Evolutionary conservation across 257 asterid species (phyloP).

Genomic region (Nicotiana paniculata): DNA sequence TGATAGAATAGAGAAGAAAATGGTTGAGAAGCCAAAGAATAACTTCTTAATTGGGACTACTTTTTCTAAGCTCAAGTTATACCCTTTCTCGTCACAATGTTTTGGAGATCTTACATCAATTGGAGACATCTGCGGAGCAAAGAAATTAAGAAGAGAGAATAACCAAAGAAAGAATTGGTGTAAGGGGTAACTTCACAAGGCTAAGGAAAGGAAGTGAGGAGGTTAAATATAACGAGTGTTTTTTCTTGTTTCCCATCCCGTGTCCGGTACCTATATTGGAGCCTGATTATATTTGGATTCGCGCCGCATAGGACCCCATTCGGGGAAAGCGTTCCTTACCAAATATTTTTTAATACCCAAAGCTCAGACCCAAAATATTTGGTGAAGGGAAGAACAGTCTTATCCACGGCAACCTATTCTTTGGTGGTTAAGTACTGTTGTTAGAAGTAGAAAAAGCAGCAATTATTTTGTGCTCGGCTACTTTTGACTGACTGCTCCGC

Average conservation of each 20-base stretch:
- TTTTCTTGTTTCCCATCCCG: too few relatives aligned
- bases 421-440: not conserved
- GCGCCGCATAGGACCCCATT: too few relatives aligned
- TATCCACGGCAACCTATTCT: too few relatives aligned
- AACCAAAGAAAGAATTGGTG: not conserved
- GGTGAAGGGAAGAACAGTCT: too few relatives aligned
- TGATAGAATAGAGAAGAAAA: constrained; percentile 53
- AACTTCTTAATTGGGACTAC: constrained; percentile 47
- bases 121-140: constrained; percentile 55
- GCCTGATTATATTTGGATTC: too few relatives aligned
- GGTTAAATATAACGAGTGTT: constrained; percentile 19
- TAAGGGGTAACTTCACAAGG: constrained; percentile 11
- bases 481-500: constrained; percentile 38
- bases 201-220: constrained; percentile 20
- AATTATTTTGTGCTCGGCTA: constrained; percentile 28
- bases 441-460: constrained; percentile 23
- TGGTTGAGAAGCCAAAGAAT: constrained; percentile 39
- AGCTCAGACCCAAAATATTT: too few relatives aligned
- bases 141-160: not conserved
- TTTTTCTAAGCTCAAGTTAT: constrained; percentile 2
- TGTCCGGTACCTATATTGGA: too few relatives aligned
- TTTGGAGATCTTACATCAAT: constrained; percentile 64
- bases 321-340: too few relatives aligned
- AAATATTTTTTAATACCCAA: too few relatives aligned
- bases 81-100: constrained; percentile 63